These are phyloP conservation scores for Pseudomassariella vexata DNA, from an alignment of 2,329 filamentous ascomycete species.

Conservation along the genomic window DNA sequence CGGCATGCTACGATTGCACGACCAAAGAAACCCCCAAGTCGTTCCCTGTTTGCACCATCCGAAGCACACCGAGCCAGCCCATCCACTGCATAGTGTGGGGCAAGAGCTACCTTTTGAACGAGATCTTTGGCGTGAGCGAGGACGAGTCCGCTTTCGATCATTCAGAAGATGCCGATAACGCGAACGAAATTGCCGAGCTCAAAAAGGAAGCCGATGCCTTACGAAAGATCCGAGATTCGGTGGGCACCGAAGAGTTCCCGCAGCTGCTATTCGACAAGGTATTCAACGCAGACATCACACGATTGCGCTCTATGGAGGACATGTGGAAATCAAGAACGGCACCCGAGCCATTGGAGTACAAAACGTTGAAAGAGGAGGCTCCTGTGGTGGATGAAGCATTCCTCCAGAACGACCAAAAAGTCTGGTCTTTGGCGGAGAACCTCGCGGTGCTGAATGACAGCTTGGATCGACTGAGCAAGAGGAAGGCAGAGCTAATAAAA, in stretches of 20 bases:
- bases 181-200: constrained; percentile 81
- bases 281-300: constrained; percentile 76
- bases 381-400: constrained; percentile 45
- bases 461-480: constrained; percentile 67
- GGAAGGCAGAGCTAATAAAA: constrained; percentile 60
- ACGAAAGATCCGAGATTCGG: constrained; percentile 73
- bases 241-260: constrained; percentile 73
- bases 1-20: constrained; percentile 94
- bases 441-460: constrained; percentile 83
- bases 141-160: constrained; percentile 78
- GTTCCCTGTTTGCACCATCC: constrained; percentile 94
- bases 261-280: constrained; percentile 88
- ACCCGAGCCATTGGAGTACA: constrained; percentile 69
- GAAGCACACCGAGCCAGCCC: constrained; percentile 90
- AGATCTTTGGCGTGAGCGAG: constrained; percentile 89
- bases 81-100: constrained; percentile 99
- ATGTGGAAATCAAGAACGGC: constrained; percentile 87
- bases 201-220: constrained; percentile 78
- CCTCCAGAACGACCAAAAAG: constrained; percentile 61
- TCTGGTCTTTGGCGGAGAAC: constrained; percentile 82
- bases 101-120: constrained; percentile 92
- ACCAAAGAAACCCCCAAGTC: constrained; percentile 86
- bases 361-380: constrained; percentile 50
- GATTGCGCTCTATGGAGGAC: constrained; percentile 80
- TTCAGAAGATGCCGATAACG: constrained; percentile 75